phyloP scores from a whole-genome alignment of 805 yeast genomes.

The Metschnikowia reukaufii region DNA sequence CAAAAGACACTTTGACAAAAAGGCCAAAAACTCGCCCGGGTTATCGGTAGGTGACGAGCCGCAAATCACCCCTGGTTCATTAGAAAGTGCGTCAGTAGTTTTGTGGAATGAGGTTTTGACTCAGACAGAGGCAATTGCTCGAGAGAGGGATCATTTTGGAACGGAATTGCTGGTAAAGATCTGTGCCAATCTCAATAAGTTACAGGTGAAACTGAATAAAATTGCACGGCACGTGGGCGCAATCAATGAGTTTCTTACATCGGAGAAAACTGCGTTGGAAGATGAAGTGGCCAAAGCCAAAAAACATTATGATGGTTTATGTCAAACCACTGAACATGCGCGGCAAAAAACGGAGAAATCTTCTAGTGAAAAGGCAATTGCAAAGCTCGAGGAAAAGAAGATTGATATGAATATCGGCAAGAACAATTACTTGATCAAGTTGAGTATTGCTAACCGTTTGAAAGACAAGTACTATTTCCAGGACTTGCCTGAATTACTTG shows the following conservation, averaged over 20 bases:
- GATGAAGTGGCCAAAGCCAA: conserved; percentile 64
- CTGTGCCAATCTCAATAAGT: conserved; percentile 56
- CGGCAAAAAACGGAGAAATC: conserved; percentile 71
- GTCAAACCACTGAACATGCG: conserved; percentile 76
- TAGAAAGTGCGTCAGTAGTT: conserved; percentile 82
- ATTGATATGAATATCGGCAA: conserved; percentile 85
- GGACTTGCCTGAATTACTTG: conserved; percentile 88
- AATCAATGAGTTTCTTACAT: conserved; percentile 58
- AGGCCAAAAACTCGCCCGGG: conserved; percentile 63
- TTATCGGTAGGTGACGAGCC: conserved; percentile 92
- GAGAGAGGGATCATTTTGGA: conserved; percentile 60
- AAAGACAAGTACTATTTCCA: conserved; percentile 93
- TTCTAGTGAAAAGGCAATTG: conserved; percentile 47
- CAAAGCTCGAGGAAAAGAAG: conserved; percentile 61
- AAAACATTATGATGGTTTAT: conserved; percentile 74
- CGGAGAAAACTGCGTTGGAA: conserved; percentile 48
- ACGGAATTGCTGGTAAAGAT: conserved; percentile 59
- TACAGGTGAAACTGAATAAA: conserved; percentile 53
- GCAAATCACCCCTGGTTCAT: conserved; percentile 88
- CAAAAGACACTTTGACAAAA: conserved; percentile 69
- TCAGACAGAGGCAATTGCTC: conserved; percentile 78
- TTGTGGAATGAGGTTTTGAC: conserved; percentile 87
- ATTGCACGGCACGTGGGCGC: conserved; percentile 56
- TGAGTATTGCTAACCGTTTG: conserved; percentile 82
- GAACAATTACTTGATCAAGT: conserved; percentile 75